phyloP scores from a whole-genome alignment of 306 rosid species.

The Luffa aegyptiaca region DNA sequence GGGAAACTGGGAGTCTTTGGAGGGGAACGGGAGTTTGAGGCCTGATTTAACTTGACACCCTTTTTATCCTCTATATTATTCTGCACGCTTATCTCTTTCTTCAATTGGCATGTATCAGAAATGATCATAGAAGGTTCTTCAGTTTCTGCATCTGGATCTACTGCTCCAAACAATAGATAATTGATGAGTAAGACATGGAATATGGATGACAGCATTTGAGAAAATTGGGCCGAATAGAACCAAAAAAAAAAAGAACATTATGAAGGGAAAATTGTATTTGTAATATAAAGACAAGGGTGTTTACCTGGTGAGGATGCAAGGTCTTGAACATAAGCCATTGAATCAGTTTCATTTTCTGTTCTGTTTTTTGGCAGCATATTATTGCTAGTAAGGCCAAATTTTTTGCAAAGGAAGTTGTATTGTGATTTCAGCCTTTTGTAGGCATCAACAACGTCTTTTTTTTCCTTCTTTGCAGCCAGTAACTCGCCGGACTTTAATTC shows the following conservation, averaged over 20 bases:
- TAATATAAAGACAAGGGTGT: not conserved
- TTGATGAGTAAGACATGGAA: not conserved
- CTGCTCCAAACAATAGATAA: not conserved
- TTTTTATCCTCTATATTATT: constrained; percentile 24
- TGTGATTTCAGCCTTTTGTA: constrained; percentile 72
- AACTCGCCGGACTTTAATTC: constrained; percentile 29
- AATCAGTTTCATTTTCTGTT: constrained; percentile 26
- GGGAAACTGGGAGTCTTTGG: constrained; percentile 25
- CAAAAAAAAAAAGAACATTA: not conserved
- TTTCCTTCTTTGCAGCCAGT: constrained; percentile 39
- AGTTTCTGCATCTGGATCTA: constrained; percentile 33
- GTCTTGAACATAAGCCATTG: constrained; percentile 21
- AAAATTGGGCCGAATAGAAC: not conserved
- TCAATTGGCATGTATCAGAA: constrained; percentile 20
- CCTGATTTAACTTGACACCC: constrained; percentile 19
- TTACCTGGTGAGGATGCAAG: constrained; percentile 38
- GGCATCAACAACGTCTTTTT: constrained; percentile 19
- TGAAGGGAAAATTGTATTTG: not conserved
- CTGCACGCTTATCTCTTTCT: constrained; percentile 19
- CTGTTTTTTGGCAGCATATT: constrained; percentile 32
- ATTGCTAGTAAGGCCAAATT: constrained; percentile 48
- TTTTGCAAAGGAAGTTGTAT: constrained; percentile 39
- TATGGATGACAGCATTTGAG: not conserved
- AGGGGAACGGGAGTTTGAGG: constrained; percentile 9
- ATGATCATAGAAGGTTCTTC: constrained; percentile 25